Conservation (phyloP, 2,329 filamentous ascomycete genomes). For the Paecilomyces niveus region DNA sequence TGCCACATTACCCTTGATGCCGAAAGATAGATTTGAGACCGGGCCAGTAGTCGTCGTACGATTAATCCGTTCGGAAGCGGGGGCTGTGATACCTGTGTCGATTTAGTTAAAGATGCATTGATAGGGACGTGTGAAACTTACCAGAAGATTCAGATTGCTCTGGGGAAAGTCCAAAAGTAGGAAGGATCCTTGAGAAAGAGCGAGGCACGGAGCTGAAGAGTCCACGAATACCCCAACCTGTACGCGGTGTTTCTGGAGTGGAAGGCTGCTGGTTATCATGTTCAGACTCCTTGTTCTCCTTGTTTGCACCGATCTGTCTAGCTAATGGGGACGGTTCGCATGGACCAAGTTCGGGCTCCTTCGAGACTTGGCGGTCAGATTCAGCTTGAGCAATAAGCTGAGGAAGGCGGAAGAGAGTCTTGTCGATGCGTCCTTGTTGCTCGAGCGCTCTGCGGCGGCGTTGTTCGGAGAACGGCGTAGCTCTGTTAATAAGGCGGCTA, state of each 20-base stretch:
- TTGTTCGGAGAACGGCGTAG: conserved; percentile 21
- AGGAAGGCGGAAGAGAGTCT: conserved; percentile 27
- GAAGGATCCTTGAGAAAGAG: conserved; percentile 19
- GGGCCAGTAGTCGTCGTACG: conserved; percentile 5
- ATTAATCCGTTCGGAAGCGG: conserved; percentile 11
- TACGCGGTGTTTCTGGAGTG: conserved; percentile 16
- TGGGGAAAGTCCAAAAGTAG: conserved; percentile 12
- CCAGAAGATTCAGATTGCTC: conserved; percentile 8
- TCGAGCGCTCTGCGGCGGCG: conserved; percentile 22
- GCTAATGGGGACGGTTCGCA: background rate
- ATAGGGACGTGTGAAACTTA: conserved; percentile 3
- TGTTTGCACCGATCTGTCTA: background rate
- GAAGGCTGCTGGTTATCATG: conserved; percentile 7
- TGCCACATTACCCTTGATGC: background rate
- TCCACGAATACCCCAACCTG: conserved; percentile 22
- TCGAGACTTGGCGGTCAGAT: conserved; percentile 15
- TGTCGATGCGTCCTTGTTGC: conserved; percentile 23
- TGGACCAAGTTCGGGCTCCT: background rate
- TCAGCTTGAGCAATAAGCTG: conserved; percentile 24
- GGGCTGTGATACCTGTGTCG: background rate
- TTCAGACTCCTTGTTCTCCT: background rate
- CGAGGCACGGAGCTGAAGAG: conserved; percentile 24
- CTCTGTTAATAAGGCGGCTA: conserved; percentile 10
- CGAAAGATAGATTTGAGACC: conserved; percentile 1
- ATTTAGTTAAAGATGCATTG: background rate